phyloP scores from a whole-genome alignment of 306 rosid species.

The Fagus crenata region DNA sequence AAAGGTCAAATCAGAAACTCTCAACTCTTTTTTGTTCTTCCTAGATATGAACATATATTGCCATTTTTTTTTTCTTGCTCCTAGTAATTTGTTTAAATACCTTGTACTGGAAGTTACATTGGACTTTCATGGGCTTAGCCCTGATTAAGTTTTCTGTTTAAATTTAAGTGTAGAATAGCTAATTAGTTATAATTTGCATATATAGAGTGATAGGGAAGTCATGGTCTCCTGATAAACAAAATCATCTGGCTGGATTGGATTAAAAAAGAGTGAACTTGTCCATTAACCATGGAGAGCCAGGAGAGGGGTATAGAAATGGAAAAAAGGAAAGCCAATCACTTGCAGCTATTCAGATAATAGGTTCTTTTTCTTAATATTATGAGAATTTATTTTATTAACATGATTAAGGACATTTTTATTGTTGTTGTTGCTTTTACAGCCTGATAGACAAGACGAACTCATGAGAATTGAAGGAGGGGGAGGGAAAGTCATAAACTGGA shows the following conservation, averaged over 20 bases:
- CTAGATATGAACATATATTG: not conserved
- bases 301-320: not conserved
- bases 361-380: not conserved
- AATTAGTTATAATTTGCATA: not conserved
- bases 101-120: not conserved
- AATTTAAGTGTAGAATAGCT: not conserved
- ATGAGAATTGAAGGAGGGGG: constrained; percentile 63
- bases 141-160: not conserved
- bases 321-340: not conserved
- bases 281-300: not conserved
- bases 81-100: not conserved
- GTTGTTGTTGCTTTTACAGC: constrained; percentile 59
- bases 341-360: not conserved
- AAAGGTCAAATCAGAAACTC: constrained; percentile 49
- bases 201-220: not conserved
- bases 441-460: constrained; percentile 83
- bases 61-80: not conserved
- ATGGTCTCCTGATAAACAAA: not conserved
- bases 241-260: not conserved
- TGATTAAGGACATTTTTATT: constrained; percentile 25
- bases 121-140: not conserved
- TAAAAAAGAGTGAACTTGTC: not conserved
- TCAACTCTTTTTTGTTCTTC: not conserved
- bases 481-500: constrained; percentile 97
- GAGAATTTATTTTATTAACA: not conserved